Evolutionary conservation across 306 rosid species (phyloP), one percentile per base, ranked within the genome.

Genomic region (Malus fusca): DNA sequence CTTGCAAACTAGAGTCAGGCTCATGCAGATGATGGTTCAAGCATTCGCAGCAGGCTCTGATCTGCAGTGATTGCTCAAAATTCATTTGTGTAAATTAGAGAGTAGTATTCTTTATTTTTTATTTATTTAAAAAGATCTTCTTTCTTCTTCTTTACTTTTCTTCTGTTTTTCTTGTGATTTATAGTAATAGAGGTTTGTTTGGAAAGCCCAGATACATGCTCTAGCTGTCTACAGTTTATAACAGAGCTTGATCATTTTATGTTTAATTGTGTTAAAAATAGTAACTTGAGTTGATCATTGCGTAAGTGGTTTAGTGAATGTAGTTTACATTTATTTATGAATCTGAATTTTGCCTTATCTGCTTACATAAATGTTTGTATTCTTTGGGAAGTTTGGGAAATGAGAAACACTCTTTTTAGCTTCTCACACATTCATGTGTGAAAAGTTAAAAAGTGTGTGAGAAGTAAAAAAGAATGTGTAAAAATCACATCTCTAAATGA

Each of bases 21-120:
- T 88, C 79, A 89, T 95, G 99, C 93, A 92, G 78, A 79, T 80
- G 76, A 77, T 95, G 93, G 92, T 92, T 74, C 68, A 90, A 72
- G 83, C 84, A 42, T 78, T 92, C 80, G 75, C 82, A 14, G 10
- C 66, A 61, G 84, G 64, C 53, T 83, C 88, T 70, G 81, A 79
- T 43, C 73, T 73, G 17, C 53, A 51, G 60, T 43, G 33, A 64
- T 30, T 44, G 52, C 8, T 48, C 55, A 48, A 15, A 48, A 59
- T 75, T 25, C 62, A 43, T 76, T 64, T 69, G 62, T 81, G 73
- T 78, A 62, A 26, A 48, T 48, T 48, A 48, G 55, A 75, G 26
- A 46, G 6, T 59, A 53, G 58, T 64, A 26, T 76, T 72, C 37
- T 59, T 76, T 25, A 0, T 42, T 53, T 19, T 31, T 69, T 18